Evolutionary conservation across 2,329 filamentous ascomycete genomes (phyloP).

Genomic region (Talaromyces sp.): DNA sequence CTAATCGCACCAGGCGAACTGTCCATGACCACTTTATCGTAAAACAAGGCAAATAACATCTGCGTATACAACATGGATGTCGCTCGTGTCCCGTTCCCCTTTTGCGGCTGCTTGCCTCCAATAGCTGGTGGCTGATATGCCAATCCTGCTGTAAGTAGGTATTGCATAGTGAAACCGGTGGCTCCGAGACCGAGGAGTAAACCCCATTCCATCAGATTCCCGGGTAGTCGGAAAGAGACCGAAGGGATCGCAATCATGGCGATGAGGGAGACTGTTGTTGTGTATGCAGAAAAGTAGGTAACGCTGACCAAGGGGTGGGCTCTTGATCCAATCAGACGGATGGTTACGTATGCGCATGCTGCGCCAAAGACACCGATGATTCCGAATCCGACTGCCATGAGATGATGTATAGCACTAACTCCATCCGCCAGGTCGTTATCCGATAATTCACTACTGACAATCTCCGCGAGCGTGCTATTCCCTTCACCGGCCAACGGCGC

Average conservation of each 20-base stretch:
- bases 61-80: conserved; percentile 68
- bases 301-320: conserved; percentile 81
- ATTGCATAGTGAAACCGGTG: conserved; percentile 81
- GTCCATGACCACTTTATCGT: conserved; percentile 63
- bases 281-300: conserved; percentile 75
- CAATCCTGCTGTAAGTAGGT: conserved; percentile 74
- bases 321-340: conserved; percentile 74
- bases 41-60: conserved; percentile 65
- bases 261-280: conserved; percentile 62
- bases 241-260: conserved; percentile 57
- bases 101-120: conserved; percentile 13
- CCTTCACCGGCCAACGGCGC: neutral
- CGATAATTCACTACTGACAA: neutral
- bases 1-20: conserved; percentile 56
- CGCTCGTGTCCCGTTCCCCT: conserved; percentile 45
- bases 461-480: conserved; percentile 6
- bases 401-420: conserved; percentile 54
- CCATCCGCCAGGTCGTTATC: neutral
- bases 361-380: conserved; percentile 75
- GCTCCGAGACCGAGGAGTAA: conserved; percentile 66
- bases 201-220: conserved; percentile 58
- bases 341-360: conserved; percentile 70
- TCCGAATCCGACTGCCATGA: conserved; percentile 67
- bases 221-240: conserved; percentile 57
- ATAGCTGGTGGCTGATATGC: conserved; percentile 61